Evolutionary conservation across 2,329 filamentous ascomycete genomes (phyloP), one percentile per base, ranked within the genome.

Genomic region (Xylariomycetidae sp.): DNA sequence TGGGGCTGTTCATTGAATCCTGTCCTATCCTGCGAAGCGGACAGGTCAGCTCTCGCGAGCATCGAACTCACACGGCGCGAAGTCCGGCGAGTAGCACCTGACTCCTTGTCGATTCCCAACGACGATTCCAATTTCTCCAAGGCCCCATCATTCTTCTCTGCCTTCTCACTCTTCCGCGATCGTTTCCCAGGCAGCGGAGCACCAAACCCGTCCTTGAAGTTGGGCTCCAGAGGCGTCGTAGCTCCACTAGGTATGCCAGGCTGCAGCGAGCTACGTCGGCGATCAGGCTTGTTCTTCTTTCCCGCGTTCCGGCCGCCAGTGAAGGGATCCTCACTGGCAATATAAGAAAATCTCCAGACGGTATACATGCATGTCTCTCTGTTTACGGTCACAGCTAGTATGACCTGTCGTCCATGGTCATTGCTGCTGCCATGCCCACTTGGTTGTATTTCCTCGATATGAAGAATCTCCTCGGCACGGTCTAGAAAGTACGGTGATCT

Each of bases 61-160:
- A 95, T 75, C 12, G 90, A 97, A 64, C 92, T 98, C 16, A 97
- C 84, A 31, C 92, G 78, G 27, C 92, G 79, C 13, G 78, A 82
- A 41, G 77, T 77, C 38, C 77, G 68, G 32, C 77, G 64, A 0
- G 70, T 71, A 10, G 68, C 67, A 12, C 70, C 67, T n/a, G 59
- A 54, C 9, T 64, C 68, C 35, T 72, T 72, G 36, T 88, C 83
- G 26, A 84, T 74, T 35, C 85, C 84, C n/a, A 90, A 62, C 1
- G 82, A 77, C 3, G 82, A 73, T 3, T 81, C 82, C 27, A 87
- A 66, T 38, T 72, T 68, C 43, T 85, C 80, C 26, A 78, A 54
- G 0, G 70, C 62, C 36, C 69, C 72, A 18, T 74, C 55, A 7
- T 42, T 59, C 45, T 41, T 62, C 56, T 46, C 70, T 3, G 61